phyloP scores from a whole-genome alignment of 306 rosid genomes.

The Trifolium pratense region DNA sequence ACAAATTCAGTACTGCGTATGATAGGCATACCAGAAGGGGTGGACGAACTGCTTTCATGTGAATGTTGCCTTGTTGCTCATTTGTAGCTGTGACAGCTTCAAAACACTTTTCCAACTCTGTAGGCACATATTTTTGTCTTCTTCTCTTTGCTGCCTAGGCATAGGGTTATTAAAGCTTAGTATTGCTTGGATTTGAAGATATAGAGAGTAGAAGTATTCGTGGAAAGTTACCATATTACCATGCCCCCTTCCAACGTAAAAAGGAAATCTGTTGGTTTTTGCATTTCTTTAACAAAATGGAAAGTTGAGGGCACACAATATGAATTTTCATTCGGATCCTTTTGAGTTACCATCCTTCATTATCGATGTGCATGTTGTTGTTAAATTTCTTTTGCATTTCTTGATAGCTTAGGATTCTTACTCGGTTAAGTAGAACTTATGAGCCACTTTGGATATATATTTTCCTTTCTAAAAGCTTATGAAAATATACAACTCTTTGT shows the following conservation, averaged over 20 bases:
- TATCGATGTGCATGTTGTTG: neutral
- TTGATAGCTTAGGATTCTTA: neutral
- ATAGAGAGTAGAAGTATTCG: constrained; percentile 1
- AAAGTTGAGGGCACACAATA: constrained; percentile 28
- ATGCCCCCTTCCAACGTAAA: neutral
- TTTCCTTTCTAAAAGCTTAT: neutral
- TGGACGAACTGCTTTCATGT: constrained; percentile 88
- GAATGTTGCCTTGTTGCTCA: constrained; percentile 40
- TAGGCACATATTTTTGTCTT: constrained; percentile 19
- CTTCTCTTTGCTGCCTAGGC: constrained; percentile 35
- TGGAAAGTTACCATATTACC: constrained; percentile 30
- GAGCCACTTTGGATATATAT: neutral
- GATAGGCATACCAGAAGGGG: constrained; percentile 96
- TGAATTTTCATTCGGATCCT: constrained; percentile 17
- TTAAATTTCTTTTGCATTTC: constrained; percentile 21
- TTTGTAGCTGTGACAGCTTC: constrained; percentile 35
- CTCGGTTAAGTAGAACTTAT: neutral
- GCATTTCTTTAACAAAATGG: constrained; percentile 18
- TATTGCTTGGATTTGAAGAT: constrained; percentile 39
- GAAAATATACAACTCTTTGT: neutral
- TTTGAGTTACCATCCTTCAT: constrained; percentile 26
- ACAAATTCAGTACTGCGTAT: constrained; percentile 85
- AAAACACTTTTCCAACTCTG: constrained; percentile 30
- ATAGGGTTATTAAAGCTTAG: constrained; percentile 36
- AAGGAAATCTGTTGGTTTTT: neutral